Evolutionary conservation across 805 yeast genomes (phyloP).

Genomic region (Ogataea sp.): DNA sequence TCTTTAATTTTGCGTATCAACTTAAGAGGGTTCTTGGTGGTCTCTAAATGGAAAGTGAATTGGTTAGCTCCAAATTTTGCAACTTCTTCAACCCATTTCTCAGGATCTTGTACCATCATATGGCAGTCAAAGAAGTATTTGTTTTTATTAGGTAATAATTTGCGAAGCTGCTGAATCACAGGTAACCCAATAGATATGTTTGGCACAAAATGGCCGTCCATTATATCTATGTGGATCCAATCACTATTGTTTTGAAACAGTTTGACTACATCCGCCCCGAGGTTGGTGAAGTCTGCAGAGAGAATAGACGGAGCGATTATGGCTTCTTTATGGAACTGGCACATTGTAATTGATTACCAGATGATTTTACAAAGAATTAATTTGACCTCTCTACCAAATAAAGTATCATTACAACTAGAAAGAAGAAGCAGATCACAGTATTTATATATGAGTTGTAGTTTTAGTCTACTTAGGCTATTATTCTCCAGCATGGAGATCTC

Average conservation of each 20-base stretch:
- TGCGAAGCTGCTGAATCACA: slow-evolving; percentile 68
- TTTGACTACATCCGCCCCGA: slow-evolving; percentile 83
- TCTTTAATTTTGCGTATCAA: slow-evolving; percentile 69
- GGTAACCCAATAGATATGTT: slow-evolving; percentile 94
- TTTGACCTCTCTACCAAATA: too few species aligned
- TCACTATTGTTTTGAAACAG: slow-evolving; percentile 79
- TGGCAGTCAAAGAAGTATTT: slow-evolving; percentile 77
- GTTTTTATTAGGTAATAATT: slow-evolving; percentile 54
- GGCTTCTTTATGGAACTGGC: slow-evolving; percentile 28
- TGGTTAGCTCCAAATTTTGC: slow-evolving; percentile 94
- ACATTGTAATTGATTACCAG: neutral
- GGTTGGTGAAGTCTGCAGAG: slow-evolving; percentile 83
- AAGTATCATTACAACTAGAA: too few species aligned
- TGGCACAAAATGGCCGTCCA: slow-evolving; percentile 99
- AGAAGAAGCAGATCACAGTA: too few species aligned
- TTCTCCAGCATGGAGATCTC: too few species aligned
- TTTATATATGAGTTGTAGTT: too few species aligned
- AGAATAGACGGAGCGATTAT: slow-evolving; percentile 92
- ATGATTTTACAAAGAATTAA: neutral
- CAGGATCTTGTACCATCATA: slow-evolving; percentile 95
- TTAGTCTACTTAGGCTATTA: too few species aligned
- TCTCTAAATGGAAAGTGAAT: slow-evolving; percentile 93
- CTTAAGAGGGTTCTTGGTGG: slow-evolving; percentile 71
- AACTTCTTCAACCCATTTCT: slow-evolving; percentile 86
- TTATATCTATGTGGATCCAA: slow-evolving; percentile 96